Conservation (phyloP, 2,329 filamentous ascomycete species). For the Hortaea werneckii region DNA sequence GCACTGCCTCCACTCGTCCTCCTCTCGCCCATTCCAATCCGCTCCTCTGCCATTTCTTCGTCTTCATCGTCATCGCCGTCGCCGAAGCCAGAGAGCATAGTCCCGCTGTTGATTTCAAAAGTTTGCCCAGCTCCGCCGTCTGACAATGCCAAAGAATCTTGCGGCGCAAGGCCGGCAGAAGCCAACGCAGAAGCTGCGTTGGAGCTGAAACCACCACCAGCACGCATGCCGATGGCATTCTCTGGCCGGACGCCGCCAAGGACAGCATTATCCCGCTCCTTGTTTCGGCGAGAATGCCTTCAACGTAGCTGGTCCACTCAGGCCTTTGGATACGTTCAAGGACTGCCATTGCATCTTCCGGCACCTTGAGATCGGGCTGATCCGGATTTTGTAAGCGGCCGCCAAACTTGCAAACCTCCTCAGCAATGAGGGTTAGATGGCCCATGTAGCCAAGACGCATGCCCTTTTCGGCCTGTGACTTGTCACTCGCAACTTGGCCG, state of each 20-base stretch:
- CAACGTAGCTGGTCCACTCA: conserved; percentile 90
- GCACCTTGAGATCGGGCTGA: conserved; percentile 40
- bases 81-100: conserved; percentile 68
- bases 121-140: conserved; percentile 24
- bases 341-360: conserved; percentile 73
- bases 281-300: conserved; percentile 84
- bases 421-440: conserved; percentile 89
- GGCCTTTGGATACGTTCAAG: conserved; percentile 80
- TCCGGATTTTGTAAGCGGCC: conserved; percentile 46
- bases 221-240: conserved; percentile 68
- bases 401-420: conserved; percentile 97
- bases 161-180: conserved; percentile 42
- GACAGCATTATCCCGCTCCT: conserved; percentile 97
- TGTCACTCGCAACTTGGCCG: conserved; percentile 78
- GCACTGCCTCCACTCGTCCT: conserved; percentile 47
- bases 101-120: conserved; percentile 25
- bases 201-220: conserved; percentile 36
- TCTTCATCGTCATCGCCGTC: conserved; percentile 96
- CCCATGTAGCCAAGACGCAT: conserved; percentile 98
- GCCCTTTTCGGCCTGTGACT: conserved; percentile 69
- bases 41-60: conserved; percentile 65
- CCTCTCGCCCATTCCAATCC: conserved; percentile 33
- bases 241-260: conserved; percentile 90
- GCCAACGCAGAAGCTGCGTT: conserved; percentile 61
- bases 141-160: conserved; percentile 24